Evolutionary conservation across 257 asterid genomes (phyloP), one percentile per base, ranked within the genome.

Genomic region (Scutellaria minor): DNA sequence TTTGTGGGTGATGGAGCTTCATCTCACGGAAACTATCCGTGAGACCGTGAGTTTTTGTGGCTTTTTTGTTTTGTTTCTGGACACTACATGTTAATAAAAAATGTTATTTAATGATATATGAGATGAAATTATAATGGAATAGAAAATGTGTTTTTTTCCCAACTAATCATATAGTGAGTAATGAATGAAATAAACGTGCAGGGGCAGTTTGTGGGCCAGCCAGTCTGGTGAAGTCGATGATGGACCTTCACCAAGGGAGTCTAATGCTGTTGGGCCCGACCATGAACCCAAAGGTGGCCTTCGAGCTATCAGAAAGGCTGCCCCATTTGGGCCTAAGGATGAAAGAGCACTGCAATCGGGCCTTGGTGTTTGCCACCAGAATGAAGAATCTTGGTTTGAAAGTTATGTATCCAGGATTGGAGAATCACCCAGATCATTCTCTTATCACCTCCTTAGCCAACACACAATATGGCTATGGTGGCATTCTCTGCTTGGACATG

Each of bases 131-230:
- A 24, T n/a, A n/a, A n/a, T n/a, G n/a, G n/a, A n/a, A n/a, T n/a
- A n/a, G n/a, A n/a, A n/a, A n/a, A n/a, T n/a, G n/a, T n/a, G n/a
- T n/a, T n/a, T n/a, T n/a, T n/a, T n/a, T n/a, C n/a, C n/a, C n/a
- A n/a, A n/a, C n/a, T n/a, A n/a, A n/a, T n/a, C n/a, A n/a, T n/a
- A n/a, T n/a, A n/a, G 27, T 24, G 27, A 24, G 1, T 24, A 24
- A 0, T 31, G 37, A 31, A 31, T 31, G 37, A 0, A 31, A 22
- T 27, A 37, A 61, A 10, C 7, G 11, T 27, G 1, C 74, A 90
- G 95, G 96, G 1, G 93, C 91, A 3, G 83, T 90, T 3, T 90
- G 96, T 54, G 96, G 95, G 2, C 86, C 96, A 48, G 95, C 89
- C 2, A 86, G 73, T 58, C 82, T 90, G 3, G 82, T 90, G 73